Conservation (phyloP, 768 basidiomycete genomes). For the Daedaleopsis nitida region DNA sequence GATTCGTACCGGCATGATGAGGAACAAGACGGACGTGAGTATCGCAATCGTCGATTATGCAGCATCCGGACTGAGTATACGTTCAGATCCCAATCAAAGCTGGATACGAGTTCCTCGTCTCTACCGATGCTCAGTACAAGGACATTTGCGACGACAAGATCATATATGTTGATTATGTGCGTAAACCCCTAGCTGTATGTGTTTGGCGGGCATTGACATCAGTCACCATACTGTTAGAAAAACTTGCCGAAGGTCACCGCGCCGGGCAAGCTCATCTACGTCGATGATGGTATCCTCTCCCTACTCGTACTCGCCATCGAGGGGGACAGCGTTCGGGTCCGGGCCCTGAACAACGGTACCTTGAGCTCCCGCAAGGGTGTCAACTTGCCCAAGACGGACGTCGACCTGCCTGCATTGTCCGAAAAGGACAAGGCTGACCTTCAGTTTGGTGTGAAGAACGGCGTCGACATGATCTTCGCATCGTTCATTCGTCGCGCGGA, state of each 20-base stretch:
- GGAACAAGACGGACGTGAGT: conserved; percentile 82
- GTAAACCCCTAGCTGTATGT: conserved; percentile 31
- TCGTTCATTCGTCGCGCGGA: conserved; percentile 97
- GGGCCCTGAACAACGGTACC: conserved; percentile 86
- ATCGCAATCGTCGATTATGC: background rate
- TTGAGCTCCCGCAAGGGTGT: conserved; percentile 98
- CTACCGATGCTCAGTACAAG: conserved; percentile 80
- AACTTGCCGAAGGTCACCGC: conserved; percentile 96
- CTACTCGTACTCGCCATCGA: conserved; percentile 92
- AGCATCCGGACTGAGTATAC: background rate
- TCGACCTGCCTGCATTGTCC: conserved; percentile 96
- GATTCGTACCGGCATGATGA: conserved; percentile 96
- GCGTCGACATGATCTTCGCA: conserved; percentile 99
- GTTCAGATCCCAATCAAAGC: conserved; percentile 76
- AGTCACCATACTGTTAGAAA: conserved; percentile 35
- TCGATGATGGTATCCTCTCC: conserved; percentile 96
- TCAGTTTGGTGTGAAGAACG: conserved; percentile 93
- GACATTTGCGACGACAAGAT: conserved; percentile 80
- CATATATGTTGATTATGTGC: conserved; percentile 92
- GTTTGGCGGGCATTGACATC: no score
- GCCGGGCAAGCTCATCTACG: conserved; percentile 96
- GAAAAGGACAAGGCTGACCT: conserved; percentile 98
- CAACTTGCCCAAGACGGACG: conserved; percentile 96
- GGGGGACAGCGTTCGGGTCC: conserved; percentile 77
- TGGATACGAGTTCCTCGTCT: conserved; percentile 92